Evolutionary conservation across 495 filamentous ascomycete genomes (phyloP), one percentile per base, ranked within the genome.

Genomic region (Xylaria palmicola): DNA sequence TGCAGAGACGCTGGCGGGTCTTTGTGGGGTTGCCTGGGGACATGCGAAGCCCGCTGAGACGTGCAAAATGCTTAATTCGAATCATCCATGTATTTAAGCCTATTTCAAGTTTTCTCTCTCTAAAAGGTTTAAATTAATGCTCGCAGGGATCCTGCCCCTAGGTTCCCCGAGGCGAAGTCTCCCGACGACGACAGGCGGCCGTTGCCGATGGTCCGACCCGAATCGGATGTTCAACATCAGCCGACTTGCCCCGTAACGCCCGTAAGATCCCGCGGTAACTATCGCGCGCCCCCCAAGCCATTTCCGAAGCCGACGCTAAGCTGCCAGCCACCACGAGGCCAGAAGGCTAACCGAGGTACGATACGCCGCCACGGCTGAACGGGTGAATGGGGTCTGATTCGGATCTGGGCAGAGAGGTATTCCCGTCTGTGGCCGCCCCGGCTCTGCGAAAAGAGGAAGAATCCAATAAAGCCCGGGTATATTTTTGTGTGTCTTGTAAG

Each of bases 211-310:
- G 27, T 24, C 19, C 7, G 27, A 43, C 36, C 53, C 53, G 53
- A 32, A 19, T 56, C 53, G 53, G 53, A 56, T 56, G 53, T 44
- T 56, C 39, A 12, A 34, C 34, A 56, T 56, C 53, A 44, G 43
- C 53, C 53, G 53, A 56, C n/a, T n/a, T 22, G 37, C 24, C 10
- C 22, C 30, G 26, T 26, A 29, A 34, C 24, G 37, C 4, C 52
- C 53, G 39, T 56, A 34, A 56, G 37, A 56, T 56, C 22, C 53
- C 53, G 39, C 20, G 39, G 20, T n/a, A n/a, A n/a, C 51, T 30
- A 30, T 19, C 51, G 24, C 53, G 7, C 20, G n/a, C n/a, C n/a
- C n/a, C n/a, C n/a, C n/a, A 56, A 15, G 20, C 22, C 19, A n/a
- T 44, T 44, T 32, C 53, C 53, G 53, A 43, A 20, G 53, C 27